A percentile compares a stretch with the other conserved stretches of the same genome.
Conservation (phyloP, 352 stramenopile species). For the Phytophthora gonapodyides region DNA sequence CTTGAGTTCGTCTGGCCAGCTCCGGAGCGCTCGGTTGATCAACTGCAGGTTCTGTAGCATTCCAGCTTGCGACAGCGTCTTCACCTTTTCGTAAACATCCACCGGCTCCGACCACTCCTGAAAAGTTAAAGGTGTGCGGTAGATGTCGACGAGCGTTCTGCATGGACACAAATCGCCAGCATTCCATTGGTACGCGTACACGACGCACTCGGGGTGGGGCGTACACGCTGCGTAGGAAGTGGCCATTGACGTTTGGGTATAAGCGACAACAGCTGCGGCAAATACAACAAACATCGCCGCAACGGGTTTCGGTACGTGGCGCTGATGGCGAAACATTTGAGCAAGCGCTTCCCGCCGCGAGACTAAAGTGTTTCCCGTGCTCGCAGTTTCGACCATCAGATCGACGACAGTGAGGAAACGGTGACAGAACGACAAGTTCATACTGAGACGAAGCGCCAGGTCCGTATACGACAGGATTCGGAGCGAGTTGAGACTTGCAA, state of each 20-base stretch:
- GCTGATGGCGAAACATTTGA: constrained; percentile 5
- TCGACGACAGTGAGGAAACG: constrained; percentile 34
- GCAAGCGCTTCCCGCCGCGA: constrained; percentile 16
- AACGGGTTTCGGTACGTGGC: constrained; percentile 14
- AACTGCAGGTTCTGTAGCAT: constrained; percentile 42
- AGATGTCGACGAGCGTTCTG: constrained; percentile 8
- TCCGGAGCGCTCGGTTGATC: constrained; percentile 34
- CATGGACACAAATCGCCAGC: constrained; percentile 3
- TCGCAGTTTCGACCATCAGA: constrained; percentile 13
- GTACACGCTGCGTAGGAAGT: not conserved
- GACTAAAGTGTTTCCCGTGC: not conserved
- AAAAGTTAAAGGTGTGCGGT: constrained; percentile 10
- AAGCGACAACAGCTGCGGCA: constrained; percentile 5
- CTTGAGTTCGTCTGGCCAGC: constrained; percentile 27
- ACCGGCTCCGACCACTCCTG: constrained; percentile 13
- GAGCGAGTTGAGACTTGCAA: constrained; percentile 30
- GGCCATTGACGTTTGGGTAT: constrained; percentile 7
- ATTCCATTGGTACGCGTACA: constrained; percentile 15
- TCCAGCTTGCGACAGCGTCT: constrained; percentile 28
- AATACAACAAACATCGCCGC: constrained; percentile 17
- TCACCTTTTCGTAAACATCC: constrained; percentile 21
- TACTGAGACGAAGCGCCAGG: constrained; percentile 32
- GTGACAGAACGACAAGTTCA: constrained; percentile 38
- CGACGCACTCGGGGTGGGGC: constrained; percentile 24
- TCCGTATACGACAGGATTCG: constrained; percentile 17